phyloP scores from a whole-genome alignment of 768 basidiomycete genomes.

The Lactarius evosmus region DNA sequence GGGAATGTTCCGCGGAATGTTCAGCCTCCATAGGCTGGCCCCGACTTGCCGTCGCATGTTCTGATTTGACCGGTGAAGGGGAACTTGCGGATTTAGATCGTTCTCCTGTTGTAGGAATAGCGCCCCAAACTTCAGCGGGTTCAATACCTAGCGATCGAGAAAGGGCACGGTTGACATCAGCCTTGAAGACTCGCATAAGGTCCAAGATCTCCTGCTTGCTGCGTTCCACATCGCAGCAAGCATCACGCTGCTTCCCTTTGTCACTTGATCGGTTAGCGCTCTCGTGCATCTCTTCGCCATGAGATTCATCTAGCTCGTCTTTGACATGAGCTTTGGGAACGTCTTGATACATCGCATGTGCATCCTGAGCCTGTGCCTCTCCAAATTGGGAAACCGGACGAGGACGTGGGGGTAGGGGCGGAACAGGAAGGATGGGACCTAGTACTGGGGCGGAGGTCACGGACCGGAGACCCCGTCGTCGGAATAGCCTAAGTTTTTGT shows the following conservation, averaged over 20 bases:
- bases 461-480: slow-evolving; percentile 21
- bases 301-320: slow-evolving; percentile 13
- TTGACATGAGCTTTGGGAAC: background rate
- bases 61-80: background rate
- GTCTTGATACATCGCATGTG: background rate
- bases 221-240: slow-evolving; percentile 46
- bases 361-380: background rate
- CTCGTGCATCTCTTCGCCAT: background rate
- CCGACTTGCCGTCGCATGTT: background rate
- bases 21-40: background rate
- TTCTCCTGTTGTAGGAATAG: background rate
- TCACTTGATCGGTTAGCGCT: background rate
- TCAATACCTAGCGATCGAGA: slow-evolving; percentile 37
- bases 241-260: slow-evolving; percentile 8
- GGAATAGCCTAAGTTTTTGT: slow-evolving; percentile 20
- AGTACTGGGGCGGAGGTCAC: slow-evolving; percentile 21
- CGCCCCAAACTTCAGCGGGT: slow-evolving; percentile 18
- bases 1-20: background rate
- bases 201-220: slow-evolving; percentile 48
- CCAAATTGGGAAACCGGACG: slow-evolving; percentile 21
- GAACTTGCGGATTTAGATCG: background rate
- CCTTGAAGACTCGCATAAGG: slow-evolving; percentile 51
- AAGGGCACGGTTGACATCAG: slow-evolving; percentile 49
- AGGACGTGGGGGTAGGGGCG: slow-evolving; percentile 30
- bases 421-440: slow-evolving; percentile 22